Evolutionary conservation across 139 green algal genomes (phyloP), one percentile per base, ranked within the genome.

Genomic region (Astrephomene gubernaculifera): DNA sequence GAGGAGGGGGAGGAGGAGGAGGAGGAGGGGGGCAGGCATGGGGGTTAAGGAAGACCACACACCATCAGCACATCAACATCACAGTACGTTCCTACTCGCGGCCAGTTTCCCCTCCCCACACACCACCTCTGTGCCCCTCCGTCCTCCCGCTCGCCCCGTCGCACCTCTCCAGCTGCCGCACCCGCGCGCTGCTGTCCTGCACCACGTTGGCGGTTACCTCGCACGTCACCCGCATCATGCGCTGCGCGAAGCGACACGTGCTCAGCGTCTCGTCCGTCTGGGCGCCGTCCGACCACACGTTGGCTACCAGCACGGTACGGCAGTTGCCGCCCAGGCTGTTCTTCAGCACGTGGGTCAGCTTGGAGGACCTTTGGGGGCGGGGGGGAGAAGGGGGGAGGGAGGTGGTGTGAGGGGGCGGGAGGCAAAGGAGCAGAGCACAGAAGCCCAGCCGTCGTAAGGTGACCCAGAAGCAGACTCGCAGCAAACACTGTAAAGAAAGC

Each of bases 251-350:
- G 67, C 91, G 90, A 87, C 92, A 96, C 10, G 94, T 96, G 61
- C 91, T 94, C 33, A 97, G 72, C 24, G 92, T 95, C 82, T 97
- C 94, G 60, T 92, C 90, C 39, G 93, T 86, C 79, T 95, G 90
- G 39, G 69, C 71, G 1, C 87, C 45, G 41, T 96, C 93, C 0
- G 88, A 83, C 92, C 92, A 95, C 61, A 95, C 79, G 57, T 94
- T 96, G 81, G 94, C 94, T 4, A 96, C 79, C 72, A 96, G 69
- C 64, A 92, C 81, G 6, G 93, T 95, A 53, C 86, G 85, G 86
- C 92, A 95, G 89, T 96, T 96, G 65, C 93, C 93, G 7, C 92
- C 93, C 36, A 96, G 83, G 0, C 89, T 93, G 85, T 96, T 92
- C 43, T 93, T 93, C 33, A 96, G 90, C 19, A 96, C 90, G 67